phyloP scores from a whole-genome alignment of 495 filamentous ascomycete species.

The Aspergillus cristatus region DNA sequence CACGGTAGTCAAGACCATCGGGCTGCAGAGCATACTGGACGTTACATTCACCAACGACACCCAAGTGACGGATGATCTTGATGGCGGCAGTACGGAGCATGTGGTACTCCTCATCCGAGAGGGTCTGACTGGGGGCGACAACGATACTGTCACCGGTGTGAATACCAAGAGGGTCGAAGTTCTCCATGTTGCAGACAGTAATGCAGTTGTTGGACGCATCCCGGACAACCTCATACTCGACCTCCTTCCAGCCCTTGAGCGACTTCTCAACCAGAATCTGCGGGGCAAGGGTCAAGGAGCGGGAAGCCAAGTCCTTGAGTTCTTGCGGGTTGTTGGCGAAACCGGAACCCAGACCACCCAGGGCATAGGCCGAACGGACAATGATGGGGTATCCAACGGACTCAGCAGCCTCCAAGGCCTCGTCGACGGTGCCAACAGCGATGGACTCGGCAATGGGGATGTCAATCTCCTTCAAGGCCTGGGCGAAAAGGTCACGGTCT shows the following conservation, averaged over 20 bases:
- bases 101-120: constrained; percentile 96
- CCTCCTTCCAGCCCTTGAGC: constrained; percentile 99
- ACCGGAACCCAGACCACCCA: constrained; percentile 93
- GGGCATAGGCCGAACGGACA: constrained; percentile 89
- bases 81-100: constrained; percentile 96
- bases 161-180: constrained; percentile 93
- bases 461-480: constrained; percentile 85
- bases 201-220: constrained; percentile 96
- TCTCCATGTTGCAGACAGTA: constrained; percentile 99
- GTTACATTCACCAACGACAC: constrained; percentile 96
- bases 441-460: constrained; percentile 96
- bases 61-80: constrained; percentile 91
- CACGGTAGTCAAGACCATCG: constrained; percentile 89
- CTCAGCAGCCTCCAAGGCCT: constrained; percentile 78
- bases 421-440: constrained; percentile 81
- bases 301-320: constrained; percentile 81
- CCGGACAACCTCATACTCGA: constrained; percentile 95
- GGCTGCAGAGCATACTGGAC: constrained; percentile 96
- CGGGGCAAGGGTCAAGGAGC: constrained; percentile 88
- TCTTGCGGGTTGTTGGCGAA: constrained; percentile 93
- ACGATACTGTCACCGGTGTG: constrained; percentile 98
- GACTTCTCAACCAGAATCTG: constrained; percentile 98
- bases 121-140: constrained; percentile 87
- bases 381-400: constrained; percentile 94
- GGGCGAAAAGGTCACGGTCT: constrained; percentile 90